Percentiles rank a stretch among this genome's conserved stretches.
Conservation (phyloP, 768 basidiomycete genomes). For the Tricholoma furcatifolium region DNA sequence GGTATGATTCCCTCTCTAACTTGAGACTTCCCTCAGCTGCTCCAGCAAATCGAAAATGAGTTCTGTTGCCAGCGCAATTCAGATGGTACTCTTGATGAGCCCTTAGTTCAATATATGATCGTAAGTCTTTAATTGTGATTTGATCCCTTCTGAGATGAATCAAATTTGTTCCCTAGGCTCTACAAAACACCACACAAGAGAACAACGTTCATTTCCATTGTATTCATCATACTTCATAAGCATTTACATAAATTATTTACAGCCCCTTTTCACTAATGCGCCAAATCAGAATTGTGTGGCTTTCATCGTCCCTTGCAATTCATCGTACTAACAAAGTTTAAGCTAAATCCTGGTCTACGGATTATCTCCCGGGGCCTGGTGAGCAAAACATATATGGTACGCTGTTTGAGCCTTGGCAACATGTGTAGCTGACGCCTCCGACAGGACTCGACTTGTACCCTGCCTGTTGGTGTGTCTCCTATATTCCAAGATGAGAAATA, state of each 20-base stretch:
- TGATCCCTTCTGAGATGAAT: neutral
- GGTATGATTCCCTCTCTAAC: neutral
- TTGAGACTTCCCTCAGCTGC: neutral
- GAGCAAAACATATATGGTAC: slow-evolving; percentile 6
- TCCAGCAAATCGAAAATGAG: slow-evolving; percentile 11
- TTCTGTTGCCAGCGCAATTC: slow-evolving; percentile 8
- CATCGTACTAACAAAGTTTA: neutral
- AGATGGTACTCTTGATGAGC: slow-evolving; percentile 3
- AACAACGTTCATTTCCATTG: neutral
- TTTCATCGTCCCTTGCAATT: neutral
- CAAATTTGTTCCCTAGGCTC: neutral
- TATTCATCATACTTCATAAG: neutral
- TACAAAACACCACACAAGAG: slow-evolving; percentile 8
- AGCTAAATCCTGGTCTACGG: slow-evolving; percentile 10
- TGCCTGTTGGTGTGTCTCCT: slow-evolving; percentile 3
- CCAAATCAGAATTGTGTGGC: slow-evolving; percentile 9
- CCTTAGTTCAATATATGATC: slow-evolving; percentile 8
- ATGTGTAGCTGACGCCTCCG: too few species aligned
- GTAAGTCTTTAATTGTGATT: neutral
- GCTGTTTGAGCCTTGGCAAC: neutral
- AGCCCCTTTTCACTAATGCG: slow-evolving; percentile 12
- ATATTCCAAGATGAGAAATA: neutral
- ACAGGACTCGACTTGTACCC: slow-evolving; percentile 8
- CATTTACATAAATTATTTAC: neutral
- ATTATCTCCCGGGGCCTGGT: slow-evolving; percentile 7